Evolutionary conservation across 805 yeast genomes (phyloP).

Genomic region (Starmerella powellii): DNA sequence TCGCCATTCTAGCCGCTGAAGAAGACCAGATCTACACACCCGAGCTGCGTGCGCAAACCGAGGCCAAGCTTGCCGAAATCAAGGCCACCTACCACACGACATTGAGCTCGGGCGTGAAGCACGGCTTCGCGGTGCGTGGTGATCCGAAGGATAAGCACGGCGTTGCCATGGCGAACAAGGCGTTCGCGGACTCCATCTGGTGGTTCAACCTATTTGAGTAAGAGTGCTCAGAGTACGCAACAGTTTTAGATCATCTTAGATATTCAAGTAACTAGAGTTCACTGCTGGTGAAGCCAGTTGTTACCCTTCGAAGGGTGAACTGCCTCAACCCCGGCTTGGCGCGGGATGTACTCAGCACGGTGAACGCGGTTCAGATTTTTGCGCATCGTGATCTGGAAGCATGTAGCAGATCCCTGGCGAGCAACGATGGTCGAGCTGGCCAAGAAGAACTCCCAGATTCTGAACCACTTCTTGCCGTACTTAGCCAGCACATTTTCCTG

Average conservation of each 20-base stretch:
- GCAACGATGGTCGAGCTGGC: slow-evolving; percentile 72
- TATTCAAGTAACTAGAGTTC: neutral
- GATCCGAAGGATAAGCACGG: slow-evolving; percentile 43
- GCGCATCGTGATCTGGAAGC: slow-evolving; percentile 82
- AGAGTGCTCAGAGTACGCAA: neutral
- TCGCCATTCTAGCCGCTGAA: slow-evolving; percentile 67
- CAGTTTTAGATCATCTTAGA: neutral
- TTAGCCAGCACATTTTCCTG: slow-evolving; percentile 60
- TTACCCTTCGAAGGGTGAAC: slow-evolving; percentile 29
- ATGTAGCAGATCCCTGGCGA: slow-evolving; percentile 87
- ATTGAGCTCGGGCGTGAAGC: slow-evolving; percentile 50
- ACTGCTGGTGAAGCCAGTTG: slow-evolving; percentile 27
- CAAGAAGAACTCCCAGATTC: slow-evolving; percentile 87
- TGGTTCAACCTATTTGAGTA: slow-evolving; percentile 17
- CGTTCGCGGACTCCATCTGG: slow-evolving; percentile 35
- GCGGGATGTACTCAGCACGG: slow-evolving; percentile 68
- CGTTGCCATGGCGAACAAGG: slow-evolving; percentile 56
- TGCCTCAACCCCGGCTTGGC: slow-evolving; percentile 57
- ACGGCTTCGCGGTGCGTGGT: slow-evolving; percentile 76
- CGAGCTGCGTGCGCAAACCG: slow-evolving; percentile 53
- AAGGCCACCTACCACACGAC: slow-evolving; percentile 49
- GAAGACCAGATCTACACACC: slow-evolving; percentile 48
- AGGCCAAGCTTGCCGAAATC: slow-evolving; percentile 42
- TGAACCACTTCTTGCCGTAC: slow-evolving; percentile 81
- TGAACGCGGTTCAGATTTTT: slow-evolving; percentile 78